Conservation (phyloP, 1,284 basidiomycete species). For the Mycena citricolor region DNA sequence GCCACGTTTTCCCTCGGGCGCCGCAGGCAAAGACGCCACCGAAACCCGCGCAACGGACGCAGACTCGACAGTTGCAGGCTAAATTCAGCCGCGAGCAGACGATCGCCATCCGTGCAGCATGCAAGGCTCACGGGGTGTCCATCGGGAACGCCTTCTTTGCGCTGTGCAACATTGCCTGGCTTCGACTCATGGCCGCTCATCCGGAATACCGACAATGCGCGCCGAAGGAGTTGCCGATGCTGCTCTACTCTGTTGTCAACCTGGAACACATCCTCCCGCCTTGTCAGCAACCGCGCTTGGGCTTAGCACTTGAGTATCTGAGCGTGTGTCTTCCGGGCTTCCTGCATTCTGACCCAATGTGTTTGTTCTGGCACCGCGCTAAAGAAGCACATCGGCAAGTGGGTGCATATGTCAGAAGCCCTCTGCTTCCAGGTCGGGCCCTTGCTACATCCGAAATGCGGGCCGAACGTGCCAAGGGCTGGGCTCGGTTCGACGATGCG, state of each 20-base stretch:
- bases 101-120: constrained; percentile 7
- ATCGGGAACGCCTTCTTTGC: constrained; percentile 8
- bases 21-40: constrained; percentile 1
- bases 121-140: constrained; percentile 13
- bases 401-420: constrained; percentile 9
- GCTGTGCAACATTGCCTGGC: constrained; percentile 18
- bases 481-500: constrained; percentile 14
- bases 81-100: constrained; percentile 11
- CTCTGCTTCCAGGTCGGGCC: constrained; percentile 10
- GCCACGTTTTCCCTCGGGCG: constrained; percentile 12
- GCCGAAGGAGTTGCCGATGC: constrained; percentile 12
- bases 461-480: constrained; percentile 9
- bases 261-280: constrained; percentile 9
- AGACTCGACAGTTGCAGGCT: constrained; percentile 1
- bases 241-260: constrained; percentile 19
- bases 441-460: background rate
- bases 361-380: constrained; percentile 12
- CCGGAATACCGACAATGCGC: constrained; percentile 13
- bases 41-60: background rate
- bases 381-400: constrained; percentile 14
- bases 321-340: constrained; percentile 16
- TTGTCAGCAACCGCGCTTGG: constrained; percentile 1
- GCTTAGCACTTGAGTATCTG: constrained; percentile 15
- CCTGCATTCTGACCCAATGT: background rate
- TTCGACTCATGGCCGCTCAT: constrained; percentile 11